phyloP scores from a whole-genome alignment of 805 yeast species.

The Wickerhamomyces mucosus region DNA sequence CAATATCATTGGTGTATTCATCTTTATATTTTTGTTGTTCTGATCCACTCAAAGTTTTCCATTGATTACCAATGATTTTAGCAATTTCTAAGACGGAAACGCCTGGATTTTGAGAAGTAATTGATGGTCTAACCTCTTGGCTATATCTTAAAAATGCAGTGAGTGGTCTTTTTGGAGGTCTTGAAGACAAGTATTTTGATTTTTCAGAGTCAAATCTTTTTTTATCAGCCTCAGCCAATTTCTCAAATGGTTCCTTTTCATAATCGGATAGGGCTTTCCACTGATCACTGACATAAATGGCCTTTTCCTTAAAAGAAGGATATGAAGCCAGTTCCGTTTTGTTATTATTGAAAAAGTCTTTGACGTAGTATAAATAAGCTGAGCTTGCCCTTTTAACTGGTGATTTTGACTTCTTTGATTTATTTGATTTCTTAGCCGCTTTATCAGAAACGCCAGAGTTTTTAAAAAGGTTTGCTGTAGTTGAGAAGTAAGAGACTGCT shows the following conservation, averaged over 20 bases:
- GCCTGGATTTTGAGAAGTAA: conserved; percentile 11
- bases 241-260: conserved; percentile 7
- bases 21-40: conserved; percentile 46
- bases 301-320: conserved; percentile 8
- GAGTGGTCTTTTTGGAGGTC: conserved; percentile 18
- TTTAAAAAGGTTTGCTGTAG: conserved; percentile 3
- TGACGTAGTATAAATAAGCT: conserved; percentile 9
- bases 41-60: conserved; percentile 73
- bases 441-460: conserved; percentile 4
- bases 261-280: conserved; percentile 10
- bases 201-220: conserved; percentile 9
- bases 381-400: conserved; percentile 6
- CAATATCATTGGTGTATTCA: conserved; percentile 17
- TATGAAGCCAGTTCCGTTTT: conserved; percentile 7
- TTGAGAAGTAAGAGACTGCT: conserved; percentile 2
- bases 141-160: conserved; percentile 10
- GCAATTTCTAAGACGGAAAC: conserved; percentile 22
- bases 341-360: conserved; percentile 6
- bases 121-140: conserved; percentile 5
- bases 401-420: conserved; percentile 1
- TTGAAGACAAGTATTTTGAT: conserved; percentile 7
- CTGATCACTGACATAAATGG: conserved; percentile 2
- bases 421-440: background rate
- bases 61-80: conserved; percentile 77
- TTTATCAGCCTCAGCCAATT: conserved; percentile 8